A percentile compares a stretch with the other conserved stretches of the same genome.
phyloP scores from a whole-genome alignment of 495 filamentous ascomycete genomes.

The Parachaetomium inaequale region DNA sequence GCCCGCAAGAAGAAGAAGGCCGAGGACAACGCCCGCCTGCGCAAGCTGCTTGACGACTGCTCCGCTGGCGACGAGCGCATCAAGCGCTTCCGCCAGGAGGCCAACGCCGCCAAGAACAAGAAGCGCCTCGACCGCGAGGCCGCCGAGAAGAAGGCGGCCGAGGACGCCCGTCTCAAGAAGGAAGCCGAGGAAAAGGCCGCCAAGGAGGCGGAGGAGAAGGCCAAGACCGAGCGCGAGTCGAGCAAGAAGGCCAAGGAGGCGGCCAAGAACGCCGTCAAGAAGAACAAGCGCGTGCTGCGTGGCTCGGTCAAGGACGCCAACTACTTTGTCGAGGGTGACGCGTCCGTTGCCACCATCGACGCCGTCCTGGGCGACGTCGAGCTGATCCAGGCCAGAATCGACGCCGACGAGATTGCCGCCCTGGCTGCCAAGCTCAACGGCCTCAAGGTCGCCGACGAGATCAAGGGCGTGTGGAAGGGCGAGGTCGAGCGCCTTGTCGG shows the following conservation, averaged over 20 bases:
- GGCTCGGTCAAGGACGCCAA: constrained; percentile 91
- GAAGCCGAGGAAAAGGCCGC: constrained; percentile 80
- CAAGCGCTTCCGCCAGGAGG: constrained; percentile 90
- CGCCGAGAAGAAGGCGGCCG: constrained; percentile 75
- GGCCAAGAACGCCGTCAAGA: constrained; percentile 97
- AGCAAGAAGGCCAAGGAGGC: constrained; percentile 98
- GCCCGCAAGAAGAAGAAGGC: constrained; percentile 98
- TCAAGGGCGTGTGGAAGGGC: constrained; percentile 61
- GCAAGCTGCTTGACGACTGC: constrained; percentile 82
- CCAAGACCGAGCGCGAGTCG: constrained; percentile 81
- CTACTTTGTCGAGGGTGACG: constrained; percentile 72
- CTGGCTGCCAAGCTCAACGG: constrained; percentile 73
- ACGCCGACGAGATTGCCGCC: constrained; percentile 78
- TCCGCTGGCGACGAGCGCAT: constrained; percentile 85
- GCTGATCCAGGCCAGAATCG: constrained; percentile 81
- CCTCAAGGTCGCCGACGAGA: constrained; percentile 64
- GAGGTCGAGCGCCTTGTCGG: constrained; percentile 70
- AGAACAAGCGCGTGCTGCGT: constrained; percentile 96
- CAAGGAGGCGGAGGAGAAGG: constrained; percentile 97
- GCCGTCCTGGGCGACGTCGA: constrained; percentile 82
- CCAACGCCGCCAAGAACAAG: constrained; percentile 89
- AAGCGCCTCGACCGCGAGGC: constrained; percentile 88
- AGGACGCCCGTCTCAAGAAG: constrained; percentile 72
- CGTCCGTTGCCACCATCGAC: constrained; percentile 72
- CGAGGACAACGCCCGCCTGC: constrained; percentile 87